Percentiles rank a stretch among this genome's conserved stretches.
These are phyloP conservation scores for Krasilnikovozyma curviuscula DNA, from an alignment of 768 basidiomycete species.

Conservation along the genomic window DNA sequence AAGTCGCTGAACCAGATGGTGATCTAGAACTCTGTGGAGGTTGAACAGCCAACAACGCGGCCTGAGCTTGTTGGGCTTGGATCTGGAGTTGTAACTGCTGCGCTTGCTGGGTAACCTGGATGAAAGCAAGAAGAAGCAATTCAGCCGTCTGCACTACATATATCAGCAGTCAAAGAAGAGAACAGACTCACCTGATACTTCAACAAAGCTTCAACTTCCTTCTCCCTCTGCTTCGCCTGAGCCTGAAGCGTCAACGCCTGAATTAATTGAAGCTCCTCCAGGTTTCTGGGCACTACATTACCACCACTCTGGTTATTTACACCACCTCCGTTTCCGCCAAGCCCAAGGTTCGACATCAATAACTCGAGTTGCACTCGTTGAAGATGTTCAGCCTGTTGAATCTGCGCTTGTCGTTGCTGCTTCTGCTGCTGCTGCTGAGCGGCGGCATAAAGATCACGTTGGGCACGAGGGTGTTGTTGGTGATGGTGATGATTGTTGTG, in stretches of 20 bases:
- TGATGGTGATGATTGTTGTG: no score
- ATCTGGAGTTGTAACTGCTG: constrained; percentile 12
- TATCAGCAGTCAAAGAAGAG: not conserved
- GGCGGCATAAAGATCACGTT: no score
- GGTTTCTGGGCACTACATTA: not conserved
- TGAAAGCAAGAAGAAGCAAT: not conserved
- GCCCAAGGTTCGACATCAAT: constrained; percentile 1
- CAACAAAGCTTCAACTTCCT: no score
- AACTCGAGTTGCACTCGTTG: constrained; percentile 4
- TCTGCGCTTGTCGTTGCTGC: not conserved
- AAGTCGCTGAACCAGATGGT: no score
- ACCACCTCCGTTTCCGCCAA: no score
- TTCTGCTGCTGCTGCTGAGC: no score
- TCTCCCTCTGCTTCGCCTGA: constrained; percentile 10
- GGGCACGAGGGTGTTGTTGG: no score
- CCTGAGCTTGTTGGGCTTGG: constrained; percentile 6
- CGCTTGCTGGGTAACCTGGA: constrained; percentile 4
- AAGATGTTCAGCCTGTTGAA: constrained; percentile 10
- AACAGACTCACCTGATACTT: constrained; percentile 5
- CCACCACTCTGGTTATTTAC: no score
- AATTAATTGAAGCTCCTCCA: constrained; percentile 10
- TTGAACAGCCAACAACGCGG: constrained; percentile 8
- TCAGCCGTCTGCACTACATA: not conserved
- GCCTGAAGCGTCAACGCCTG: constrained; percentile 9
- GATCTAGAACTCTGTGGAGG: no score